Evolutionary conservation across 495 filamentous ascomycete genomes (phyloP), one percentile per base, ranked within the genome.

Genomic region (Wilcoxina mikolae): DNA sequence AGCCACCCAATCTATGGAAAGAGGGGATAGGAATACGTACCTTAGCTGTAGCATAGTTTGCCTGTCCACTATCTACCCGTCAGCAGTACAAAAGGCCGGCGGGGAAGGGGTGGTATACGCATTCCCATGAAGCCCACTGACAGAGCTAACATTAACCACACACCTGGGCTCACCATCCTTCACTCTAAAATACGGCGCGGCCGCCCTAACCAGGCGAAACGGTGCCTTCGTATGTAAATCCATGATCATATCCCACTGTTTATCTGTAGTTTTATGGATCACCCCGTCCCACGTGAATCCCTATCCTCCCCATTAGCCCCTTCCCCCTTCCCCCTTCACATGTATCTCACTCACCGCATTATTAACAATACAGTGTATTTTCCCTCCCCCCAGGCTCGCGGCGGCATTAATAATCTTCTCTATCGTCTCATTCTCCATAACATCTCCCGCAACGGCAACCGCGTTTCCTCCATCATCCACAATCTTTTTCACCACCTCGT

Each of bases 221-320:
- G 87, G 87, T 1, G 80, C 84, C 10, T 83, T 89, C 62, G 76
- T 78, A 73, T 93, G 87, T 20, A 91, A 72, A 26, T 80, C 77
- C 10, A 90, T 67, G 62, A 93, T 94, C 51, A 82, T 87, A 45
- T 87, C 79, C 85, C 83, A 93, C 77, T 91, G 85, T 66, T 87
- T 87, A 71, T 91, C 84, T 15, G 83, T 87, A 72, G 84, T 90
- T 79, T 89, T 90, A 71, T 91, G 85, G 60, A 93, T 87, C 22
- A 93, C 85, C 3, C 80, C 87, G 65, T 94, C 87, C 84, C 85
- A 94, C 0, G 87, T 93, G 67, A 83, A 83, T 31, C 54, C 5
- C 46, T 49, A 49, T 49, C 15, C 46, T 49, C 46, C 46, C 46
- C 24, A 28, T 28, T 2, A 49, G 12, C 3, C 3, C 46, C 3